A percentile compares a stretch with the other conserved stretches of the same genome.
phyloP scores from a whole-genome alignment of 306 rosid genomes.

The Lagenaria siceraria region DNA sequence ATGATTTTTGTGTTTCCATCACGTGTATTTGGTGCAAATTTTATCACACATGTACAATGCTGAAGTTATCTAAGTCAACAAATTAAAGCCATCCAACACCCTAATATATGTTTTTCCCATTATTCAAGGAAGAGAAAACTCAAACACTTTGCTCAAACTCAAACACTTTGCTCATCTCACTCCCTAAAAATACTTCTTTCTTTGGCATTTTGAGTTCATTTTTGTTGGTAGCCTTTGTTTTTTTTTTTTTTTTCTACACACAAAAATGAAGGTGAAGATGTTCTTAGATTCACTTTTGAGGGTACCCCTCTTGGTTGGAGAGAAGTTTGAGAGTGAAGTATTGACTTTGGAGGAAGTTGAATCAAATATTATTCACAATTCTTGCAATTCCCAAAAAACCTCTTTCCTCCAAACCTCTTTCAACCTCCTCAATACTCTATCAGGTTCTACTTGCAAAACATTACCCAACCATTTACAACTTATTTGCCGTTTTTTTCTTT shows the following conservation, averaged over 20 bases:
- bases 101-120: background rate
- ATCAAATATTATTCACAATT: background rate
- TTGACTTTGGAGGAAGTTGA: background rate
- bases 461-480: background rate
- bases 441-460: background rate
- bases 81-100: background rate
- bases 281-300: background rate
- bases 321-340: background rate
- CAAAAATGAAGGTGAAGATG: background rate
- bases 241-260: background rate
- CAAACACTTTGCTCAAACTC: background rate
- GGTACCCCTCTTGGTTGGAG: background rate
- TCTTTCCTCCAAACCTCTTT: background rate
- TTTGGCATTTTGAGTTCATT: background rate
- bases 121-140: background rate
- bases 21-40: background rate
- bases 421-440: slow-evolving; percentile 3
- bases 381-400: background rate
- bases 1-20: background rate
- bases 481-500: background rate
- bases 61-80: background rate
- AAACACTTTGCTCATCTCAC: background rate
- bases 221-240: background rate
- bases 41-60: background rate
- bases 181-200: background rate